Percentiles rank a stretch among this genome's conserved stretches.
These are phyloP conservation scores for Fusarium gaditjirri DNA, from an alignment of 2,329 filamentous ascomycete species.

Conservation along the genomic window DNA sequence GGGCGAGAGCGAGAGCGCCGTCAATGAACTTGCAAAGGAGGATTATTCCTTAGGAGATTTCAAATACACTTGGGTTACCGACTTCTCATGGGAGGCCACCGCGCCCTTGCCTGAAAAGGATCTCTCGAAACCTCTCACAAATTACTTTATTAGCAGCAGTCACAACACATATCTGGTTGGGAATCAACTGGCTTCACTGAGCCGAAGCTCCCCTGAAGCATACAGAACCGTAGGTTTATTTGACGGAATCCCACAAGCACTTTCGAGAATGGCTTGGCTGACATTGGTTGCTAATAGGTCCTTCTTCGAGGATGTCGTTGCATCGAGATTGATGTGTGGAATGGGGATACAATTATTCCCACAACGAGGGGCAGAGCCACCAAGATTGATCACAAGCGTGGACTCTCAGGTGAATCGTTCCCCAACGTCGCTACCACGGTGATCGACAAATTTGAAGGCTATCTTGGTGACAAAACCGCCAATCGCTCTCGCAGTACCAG, in stretches of 20 bases:
- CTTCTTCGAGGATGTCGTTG: conserved; percentile 84
- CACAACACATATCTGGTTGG: conserved; percentile 94
- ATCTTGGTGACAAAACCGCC: conserved; percentile 46
- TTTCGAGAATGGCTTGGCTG: not conserved
- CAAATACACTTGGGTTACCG: conserved; percentile 58
- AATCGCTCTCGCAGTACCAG: conserved; percentile 55
- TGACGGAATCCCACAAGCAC: not conserved
- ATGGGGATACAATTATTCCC: conserved; percentile 66
- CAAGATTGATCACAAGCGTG: conserved; percentile 57
- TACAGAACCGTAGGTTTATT: conserved; percentile 75
- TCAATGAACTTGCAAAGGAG: conserved; percentile 51
- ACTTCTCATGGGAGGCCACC: conserved; percentile 57
- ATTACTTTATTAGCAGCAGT: conserved; percentile 94
- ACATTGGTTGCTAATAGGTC: conserved; percentile 58
- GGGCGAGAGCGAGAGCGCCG: conserved; percentile 51
- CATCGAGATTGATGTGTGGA: conserved; percentile 96
- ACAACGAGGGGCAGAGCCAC: conserved; percentile 52
- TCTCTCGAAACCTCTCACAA: conserved; percentile 75
- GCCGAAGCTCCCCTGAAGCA: conserved; percentile 76
- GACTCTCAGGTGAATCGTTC: conserved; percentile 59
- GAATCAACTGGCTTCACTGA: conserved; percentile 78
- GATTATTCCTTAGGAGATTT: conserved; percentile 61
- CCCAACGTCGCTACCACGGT: conserved; percentile 58
- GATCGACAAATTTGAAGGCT: conserved; percentile 50
- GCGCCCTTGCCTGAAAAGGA: conserved; percentile 64